Evolutionary conservation across 1,139 yeast species (phyloP), one percentile per base, ranked within the genome.

Genomic region (Yamadazyma friedrichii): DNA sequence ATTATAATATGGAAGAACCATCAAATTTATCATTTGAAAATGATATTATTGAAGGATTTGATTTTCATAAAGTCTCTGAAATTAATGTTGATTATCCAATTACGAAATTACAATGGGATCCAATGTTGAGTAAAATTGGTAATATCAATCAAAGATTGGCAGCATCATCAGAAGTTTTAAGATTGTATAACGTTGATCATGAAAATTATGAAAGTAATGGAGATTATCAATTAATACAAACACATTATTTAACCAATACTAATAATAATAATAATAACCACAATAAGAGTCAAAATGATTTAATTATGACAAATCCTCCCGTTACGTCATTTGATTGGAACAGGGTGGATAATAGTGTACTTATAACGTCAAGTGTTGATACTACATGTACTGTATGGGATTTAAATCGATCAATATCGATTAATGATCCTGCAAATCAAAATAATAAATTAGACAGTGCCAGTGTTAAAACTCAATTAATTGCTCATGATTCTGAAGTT

Each of bases 351-450:
- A 78, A 88, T 6, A 77, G 79, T 42, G 64, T 83, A 31, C 76
- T 89, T 17, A 86, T 93, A 35, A 88, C 97, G 1, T 81, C 94
- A 46, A 83, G 94, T 25, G 88, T 93, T 9, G 98, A 93, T 62
- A 93, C 98, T 1, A 93, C 98, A 0, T 93, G 98, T 63, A 91
- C 98, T 0, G 83, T 89, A 3, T 93, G 98, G 98, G 98, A 93
- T 62, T 65, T 88, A 33, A 72, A 65, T 47, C 60, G 76, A 26
- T 55, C 70, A 3, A 42, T 38, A 32, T 42, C 48, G 20, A 27
- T 35, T 12, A 20, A 40, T 15, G 32, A 35, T 15, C 12, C 34
- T 6, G 24, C 24, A 5, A 20, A 20, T 20, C 33, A 36, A 2
- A 47, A 48, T 15, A 33, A 69, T 26, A 62, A 69, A 38, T 72